Base-by-base conservation (phyloP, 768 basidiomycete species). In the Saitozyma sp. region DNA sequence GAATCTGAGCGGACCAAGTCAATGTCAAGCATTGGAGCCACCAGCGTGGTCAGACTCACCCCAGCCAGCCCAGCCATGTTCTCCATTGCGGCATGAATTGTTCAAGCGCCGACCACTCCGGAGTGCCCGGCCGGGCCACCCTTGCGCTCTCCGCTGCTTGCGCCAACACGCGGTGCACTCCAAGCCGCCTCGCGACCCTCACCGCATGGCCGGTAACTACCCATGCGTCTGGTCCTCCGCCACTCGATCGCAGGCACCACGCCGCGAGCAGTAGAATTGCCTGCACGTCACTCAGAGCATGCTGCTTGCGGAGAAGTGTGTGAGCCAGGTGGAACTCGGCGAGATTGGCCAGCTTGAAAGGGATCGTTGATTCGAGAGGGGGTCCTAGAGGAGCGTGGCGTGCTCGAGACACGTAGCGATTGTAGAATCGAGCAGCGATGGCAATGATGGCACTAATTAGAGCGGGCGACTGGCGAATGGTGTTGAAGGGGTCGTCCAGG, bases 11-110 rank as follows among this genome's bases (percentile, higher is more conserved):
- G 63, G 65, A 14, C 63, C 67, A n/a, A 65, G 45, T 17, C 45
- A 13, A 3, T 17, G 45, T 13, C 13, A 17, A 11, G 5, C 29
- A 2, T 5, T 2, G 11, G 13, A 2, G 45, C 45, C 13, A 3
- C 13, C 11, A 46, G 6, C 13, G 6, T 46, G 11, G 13, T 3
- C 13, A 46, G n/a, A 29, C 29, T 29, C 29, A 29, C 29, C 29
- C 29, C 29, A 29, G 29, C 29, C 29, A 29, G 5, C 29, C 45
- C n/a, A 11, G 37, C 72, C 72, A 74, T 20, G 69, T 71, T 46
- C 72, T 20, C 65, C 72, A 70, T 50, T 70, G 69, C 11, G 72
- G 66, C 58, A 71, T 58, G 51, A 69, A 71, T 11, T 64, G 57
- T 16, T 70, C 65, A 41, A 70, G 39, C 45, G 62, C 67, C 17